Evolutionary conservation across 2,329 filamentous ascomycete genomes (phyloP).

Genomic region (Rasamsonia emersonii): DNA sequence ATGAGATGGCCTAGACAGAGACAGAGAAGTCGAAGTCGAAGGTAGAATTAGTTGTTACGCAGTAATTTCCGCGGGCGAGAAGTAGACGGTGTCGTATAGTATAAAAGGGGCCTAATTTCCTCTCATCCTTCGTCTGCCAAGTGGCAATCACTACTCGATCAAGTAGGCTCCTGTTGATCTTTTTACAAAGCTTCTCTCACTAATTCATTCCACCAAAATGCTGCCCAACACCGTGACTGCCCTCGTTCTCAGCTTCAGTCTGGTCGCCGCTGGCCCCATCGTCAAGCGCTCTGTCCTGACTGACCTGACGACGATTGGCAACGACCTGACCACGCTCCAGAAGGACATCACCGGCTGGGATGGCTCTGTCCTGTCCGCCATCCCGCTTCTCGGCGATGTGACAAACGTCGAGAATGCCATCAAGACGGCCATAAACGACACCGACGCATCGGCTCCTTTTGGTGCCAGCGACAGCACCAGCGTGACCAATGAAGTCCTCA

Average conservation of each 20-base stretch:
- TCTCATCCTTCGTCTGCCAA: no score
- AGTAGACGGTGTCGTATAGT: no score
- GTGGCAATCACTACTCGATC: no score
- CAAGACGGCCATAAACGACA: conserved; percentile 7
- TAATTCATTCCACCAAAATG: no score
- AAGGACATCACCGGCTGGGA: conserved; percentile 3
- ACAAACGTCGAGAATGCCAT: conserved; percentile 4
- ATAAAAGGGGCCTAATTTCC: no score
- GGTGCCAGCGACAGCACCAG: conserved; percentile 4
- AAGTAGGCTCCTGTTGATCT: no score
- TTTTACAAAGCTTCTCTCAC: no score
- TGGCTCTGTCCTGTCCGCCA: conserved; percentile 2
- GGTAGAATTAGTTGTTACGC: no score
- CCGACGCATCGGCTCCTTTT: conserved; percentile 4
- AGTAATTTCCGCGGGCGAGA: no score
- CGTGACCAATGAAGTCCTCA: conserved; percentile 1
- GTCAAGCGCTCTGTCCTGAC: conserved; percentile 7
- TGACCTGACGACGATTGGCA: conserved; percentile 4
- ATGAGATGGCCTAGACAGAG: no score
- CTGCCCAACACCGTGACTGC: not conserved
- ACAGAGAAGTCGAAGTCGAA: no score
- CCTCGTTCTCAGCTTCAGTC: conserved; percentile 4
- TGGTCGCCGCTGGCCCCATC: conserved; percentile 5
- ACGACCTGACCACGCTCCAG: not conserved
- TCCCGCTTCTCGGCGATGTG: conserved; percentile 5